Conservation (phyloP, 164 flowering plant species). For the Brasenia schreberi region DNA sequence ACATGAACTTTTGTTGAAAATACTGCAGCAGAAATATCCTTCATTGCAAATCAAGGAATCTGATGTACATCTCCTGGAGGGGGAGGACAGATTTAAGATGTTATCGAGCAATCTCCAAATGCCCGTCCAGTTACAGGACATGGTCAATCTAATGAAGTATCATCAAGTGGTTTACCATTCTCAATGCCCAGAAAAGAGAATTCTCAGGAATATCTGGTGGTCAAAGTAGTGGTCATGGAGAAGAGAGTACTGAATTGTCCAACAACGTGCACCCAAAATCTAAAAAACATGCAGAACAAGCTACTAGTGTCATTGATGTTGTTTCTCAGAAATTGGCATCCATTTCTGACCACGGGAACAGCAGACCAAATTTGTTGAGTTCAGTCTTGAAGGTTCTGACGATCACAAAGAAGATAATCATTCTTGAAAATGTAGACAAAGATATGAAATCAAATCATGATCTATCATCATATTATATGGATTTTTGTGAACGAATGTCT, state of each 20-base stretch:
- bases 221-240: slow-evolving; percentile 8
- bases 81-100: slow-evolving; percentile 75
- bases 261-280: slow-evolving; percentile 7
- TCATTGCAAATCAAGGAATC: slow-evolving; percentile 17
- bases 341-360: not conserved
- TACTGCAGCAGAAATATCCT: slow-evolving; percentile 33
- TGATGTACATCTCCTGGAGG: slow-evolving; percentile 59
- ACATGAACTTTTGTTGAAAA: slow-evolving; percentile 40
- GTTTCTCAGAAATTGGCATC: not conserved
- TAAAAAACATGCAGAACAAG: slow-evolving; percentile 7
- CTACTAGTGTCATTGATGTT: not conserved
- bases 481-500: not conserved
- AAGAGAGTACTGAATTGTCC: slow-evolving; percentile 11
- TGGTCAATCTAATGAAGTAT: no score
- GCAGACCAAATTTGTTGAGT: not conserved
- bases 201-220: slow-evolving; percentile 10
- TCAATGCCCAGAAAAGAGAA: not conserved
- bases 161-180: no score
- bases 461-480: not conserved
- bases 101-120: slow-evolving; percentile 67
- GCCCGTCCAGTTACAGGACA: not conserved
- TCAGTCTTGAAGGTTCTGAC: not conserved
- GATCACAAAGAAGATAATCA: not conserved
- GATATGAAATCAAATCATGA: not conserved
- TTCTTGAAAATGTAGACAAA: not conserved